A percentile compares a stretch with the other conserved stretches of the same genome.
These are phyloP conservation scores for Sanghuangporus baumii DNA, from an alignment of 1,284 basidiomycete genomes.

Conservation along the genomic window DNA sequence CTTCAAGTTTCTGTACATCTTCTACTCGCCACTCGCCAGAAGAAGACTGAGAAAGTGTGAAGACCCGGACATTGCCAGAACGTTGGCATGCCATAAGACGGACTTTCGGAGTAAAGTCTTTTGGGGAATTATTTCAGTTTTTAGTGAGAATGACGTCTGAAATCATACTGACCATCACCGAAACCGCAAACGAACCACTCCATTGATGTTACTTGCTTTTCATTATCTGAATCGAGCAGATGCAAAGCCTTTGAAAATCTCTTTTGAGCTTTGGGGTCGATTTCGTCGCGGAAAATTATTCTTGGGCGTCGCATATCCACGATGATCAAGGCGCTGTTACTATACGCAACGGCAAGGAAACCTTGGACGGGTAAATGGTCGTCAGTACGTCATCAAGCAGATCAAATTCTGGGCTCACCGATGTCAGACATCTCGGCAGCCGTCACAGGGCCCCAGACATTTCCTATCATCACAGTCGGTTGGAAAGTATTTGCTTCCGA, in stretches of 20 bases:
- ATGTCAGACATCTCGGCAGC: conserved; percentile 63
- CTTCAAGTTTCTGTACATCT: conserved; percentile 37
- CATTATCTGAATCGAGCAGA: conserved; percentile 27
- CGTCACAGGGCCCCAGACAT: conserved; percentile 43
- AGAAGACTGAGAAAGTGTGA: conserved; percentile 42
- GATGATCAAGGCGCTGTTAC: conserved; percentile 52
- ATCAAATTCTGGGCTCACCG: conserved; percentile 33
- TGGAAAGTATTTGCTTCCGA: conserved; percentile 41
- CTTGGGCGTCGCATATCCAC: conserved; percentile 70
- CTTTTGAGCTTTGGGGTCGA: conserved; percentile 26
- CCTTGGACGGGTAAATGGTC: conserved; percentile 36
- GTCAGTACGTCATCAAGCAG: neutral
- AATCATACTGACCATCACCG: conserved; percentile 37
- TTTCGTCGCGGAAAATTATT: conserved; percentile 46
- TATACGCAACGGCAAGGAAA: conserved; percentile 68
- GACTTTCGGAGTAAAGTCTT: conserved; percentile 48
- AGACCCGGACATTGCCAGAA: conserved; percentile 57
- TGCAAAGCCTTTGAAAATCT: conserved; percentile 30
- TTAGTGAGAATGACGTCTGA: neutral
- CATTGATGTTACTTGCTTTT: conserved; percentile 45
- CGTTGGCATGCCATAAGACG: conserved; percentile 57
- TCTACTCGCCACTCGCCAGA: conserved; percentile 44
- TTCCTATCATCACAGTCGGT: conserved; percentile 57
- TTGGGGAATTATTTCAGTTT: neutral
- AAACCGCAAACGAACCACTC: conserved; percentile 62